Evolutionary conservation across 1,139 yeast species (phyloP), one percentile per base, ranked within the genome.

Genomic region (Komagataea norvegica): DNA sequence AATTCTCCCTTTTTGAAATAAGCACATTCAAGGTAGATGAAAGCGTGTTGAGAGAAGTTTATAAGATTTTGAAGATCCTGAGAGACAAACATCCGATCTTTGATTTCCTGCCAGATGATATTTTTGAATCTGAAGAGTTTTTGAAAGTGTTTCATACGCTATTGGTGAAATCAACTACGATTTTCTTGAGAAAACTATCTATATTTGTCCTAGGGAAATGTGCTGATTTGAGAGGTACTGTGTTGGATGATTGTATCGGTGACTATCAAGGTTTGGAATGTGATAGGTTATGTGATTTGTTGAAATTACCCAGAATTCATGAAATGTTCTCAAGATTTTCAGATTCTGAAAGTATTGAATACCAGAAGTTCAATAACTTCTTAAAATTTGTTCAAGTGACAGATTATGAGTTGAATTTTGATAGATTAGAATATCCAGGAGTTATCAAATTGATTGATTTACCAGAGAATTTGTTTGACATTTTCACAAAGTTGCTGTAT

Each of bases 401-500:
- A 4, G 52, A 50, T 25, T 42, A 47, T 21, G 52, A 48, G 1
- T 24, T 56, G 18, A 19, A 21, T 5, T 52, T 47, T 40, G 23
- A 39, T 2, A 48, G 56, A 23, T 48, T 82, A 23, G 79, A 75
- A 31, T 81, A 74, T 45, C 87, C 91, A 0, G 84, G 84, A 1
- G 57, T 73, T 5, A 62, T 79, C 9, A 66, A 68, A 31, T 62
- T 85, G 34, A 63, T 79, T 19, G 69, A 71, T 32, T 62, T 86
- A 21, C 95, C 95, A 0, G 61, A 66, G n/a, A 67, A 85, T 35
- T 59, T 85, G 36, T 94, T 87, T 48, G 70, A 68, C 31, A 80
- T 89, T 51, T 85, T 81, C 62, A 72, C 80, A 3, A 65, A 70
- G 24, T 67, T 70, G 41, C 68, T 75, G 42, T 74, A 77, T 48